These are phyloP conservation scores for Amanita brunnescens DNA, from an alignment of 768 basidiomycete genomes.

Conservation along the genomic window DNA sequence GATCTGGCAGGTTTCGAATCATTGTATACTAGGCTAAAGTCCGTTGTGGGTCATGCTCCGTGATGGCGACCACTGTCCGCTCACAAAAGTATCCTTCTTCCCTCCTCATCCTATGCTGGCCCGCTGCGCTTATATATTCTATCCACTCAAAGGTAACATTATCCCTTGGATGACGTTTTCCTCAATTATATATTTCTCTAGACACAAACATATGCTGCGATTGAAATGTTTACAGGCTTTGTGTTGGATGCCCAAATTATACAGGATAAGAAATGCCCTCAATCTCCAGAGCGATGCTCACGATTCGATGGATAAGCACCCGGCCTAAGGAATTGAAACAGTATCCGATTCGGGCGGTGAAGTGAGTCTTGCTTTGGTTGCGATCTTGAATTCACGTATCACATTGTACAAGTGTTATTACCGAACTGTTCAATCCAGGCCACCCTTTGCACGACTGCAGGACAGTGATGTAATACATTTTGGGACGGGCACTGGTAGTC, in stretches of 20 bases:
- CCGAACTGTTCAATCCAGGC: not conserved
- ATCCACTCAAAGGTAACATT: not conserved
- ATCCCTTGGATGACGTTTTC: not conserved
- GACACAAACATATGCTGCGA: conserved; percentile 1
- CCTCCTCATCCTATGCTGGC: not conserved
- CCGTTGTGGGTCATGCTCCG: not conserved
- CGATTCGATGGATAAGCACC: conserved; percentile 9
- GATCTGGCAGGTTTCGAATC: not conserved
- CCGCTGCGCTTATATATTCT: conserved; percentile 5
- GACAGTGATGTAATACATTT: not conserved
- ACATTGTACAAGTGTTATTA: not conserved
- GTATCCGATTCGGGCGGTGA: not conserved
- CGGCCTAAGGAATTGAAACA: conserved; percentile 9
- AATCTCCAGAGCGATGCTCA: conserved; percentile 16
- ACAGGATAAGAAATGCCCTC: conserved; percentile 3
- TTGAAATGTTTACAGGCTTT: conserved; percentile 4
- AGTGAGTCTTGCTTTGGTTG: conserved; percentile 2
- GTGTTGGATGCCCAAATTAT: not conserved
- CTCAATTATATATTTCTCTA: not conserved
- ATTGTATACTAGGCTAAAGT: not conserved
- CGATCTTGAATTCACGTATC: conserved; percentile 2
- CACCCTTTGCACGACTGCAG: not conserved
- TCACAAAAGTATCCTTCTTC: conserved; percentile 1
- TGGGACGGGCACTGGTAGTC: too few relatives aligned
- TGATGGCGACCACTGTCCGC: conserved; percentile 1